A percentile compares a stretch with the other conserved stretches of the same genome.
These are phyloP conservation scores for Scheffersomyces lignicola DNA, from an alignment of 1,139 yeast species.

Conservation along the genomic window DNA sequence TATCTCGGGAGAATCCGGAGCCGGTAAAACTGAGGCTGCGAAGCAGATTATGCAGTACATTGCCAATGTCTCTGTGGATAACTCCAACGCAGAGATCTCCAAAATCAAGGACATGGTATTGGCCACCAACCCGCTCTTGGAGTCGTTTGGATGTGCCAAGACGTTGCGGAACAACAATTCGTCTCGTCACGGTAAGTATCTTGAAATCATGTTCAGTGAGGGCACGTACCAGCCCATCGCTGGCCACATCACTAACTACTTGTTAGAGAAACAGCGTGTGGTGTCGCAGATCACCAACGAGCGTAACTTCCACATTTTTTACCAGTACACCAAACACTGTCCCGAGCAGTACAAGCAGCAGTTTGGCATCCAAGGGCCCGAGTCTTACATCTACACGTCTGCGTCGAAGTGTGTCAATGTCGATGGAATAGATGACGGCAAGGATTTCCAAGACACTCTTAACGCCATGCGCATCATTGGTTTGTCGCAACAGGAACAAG, in stretches of 20 bases:
- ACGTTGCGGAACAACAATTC: constrained; percentile 95
- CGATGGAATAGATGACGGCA: constrained; percentile 78
- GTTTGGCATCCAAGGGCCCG: constrained; percentile 92
- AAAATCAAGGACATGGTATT: constrained; percentile 95
- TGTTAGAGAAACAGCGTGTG: constrained; percentile 92
- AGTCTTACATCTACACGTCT: constrained; percentile 85
- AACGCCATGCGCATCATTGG: constrained; percentile 90
- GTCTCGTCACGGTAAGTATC: constrained; percentile 95
- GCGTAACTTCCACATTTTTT: constrained; percentile 95
- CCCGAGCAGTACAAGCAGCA: constrained; percentile 78
- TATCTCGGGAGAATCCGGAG: constrained; percentile 98
- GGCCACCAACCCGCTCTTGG: constrained; percentile 95
- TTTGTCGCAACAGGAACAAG: constrained; percentile 77
- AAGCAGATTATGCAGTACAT: constrained; percentile 98
- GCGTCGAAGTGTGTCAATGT: constrained; percentile 85
- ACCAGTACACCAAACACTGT: constrained; percentile 92
- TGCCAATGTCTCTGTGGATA: constrained; percentile 69
- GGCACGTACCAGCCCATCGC: constrained; percentile 82
- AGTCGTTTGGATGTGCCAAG: constrained; percentile 98
- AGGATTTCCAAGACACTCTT: constrained; percentile 78
- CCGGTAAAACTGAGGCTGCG: constrained; percentile 99
- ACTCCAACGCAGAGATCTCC: constrained; percentile 56
- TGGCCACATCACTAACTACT: constrained; percentile 92
- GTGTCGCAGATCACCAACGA: constrained; percentile 91
- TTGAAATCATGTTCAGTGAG: constrained; percentile 84